Percentiles rank a stretch among this genome's conserved stretches.
phyloP scores from a whole-genome alignment of 225 moss, liverwort and hornwort species.

The Antitrichia curtipendula region DNA sequence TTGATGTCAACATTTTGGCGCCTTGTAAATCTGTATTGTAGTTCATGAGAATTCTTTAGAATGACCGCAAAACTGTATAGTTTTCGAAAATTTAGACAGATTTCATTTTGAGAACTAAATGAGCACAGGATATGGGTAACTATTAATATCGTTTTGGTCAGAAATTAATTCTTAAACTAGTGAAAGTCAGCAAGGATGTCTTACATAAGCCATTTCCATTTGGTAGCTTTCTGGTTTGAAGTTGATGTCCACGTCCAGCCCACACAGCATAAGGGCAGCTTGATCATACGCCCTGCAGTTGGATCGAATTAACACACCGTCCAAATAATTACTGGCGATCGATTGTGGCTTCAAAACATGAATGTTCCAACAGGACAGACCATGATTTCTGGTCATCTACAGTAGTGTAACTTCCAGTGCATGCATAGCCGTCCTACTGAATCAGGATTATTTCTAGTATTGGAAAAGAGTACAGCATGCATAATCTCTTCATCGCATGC shows the following conservation, averaged over 20 bases:
- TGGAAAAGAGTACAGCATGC: background rate
- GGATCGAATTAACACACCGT: background rate
- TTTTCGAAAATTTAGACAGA: background rate
- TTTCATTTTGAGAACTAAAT: background rate
- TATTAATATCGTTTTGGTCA: background rate
- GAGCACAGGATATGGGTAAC: no score
- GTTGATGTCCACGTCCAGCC: background rate
- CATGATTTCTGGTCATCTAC: no score
- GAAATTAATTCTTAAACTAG: no score
- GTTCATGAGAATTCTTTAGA: no score
- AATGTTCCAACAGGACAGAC: no score
- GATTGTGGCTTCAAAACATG: background rate
- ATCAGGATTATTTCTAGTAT: background rate
- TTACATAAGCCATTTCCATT: slow-evolving; percentile 12
- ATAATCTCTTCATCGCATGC: background rate
- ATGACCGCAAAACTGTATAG: no score
- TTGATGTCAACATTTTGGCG: no score
- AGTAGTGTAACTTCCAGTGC: background rate
- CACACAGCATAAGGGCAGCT: slow-evolving; percentile 22
- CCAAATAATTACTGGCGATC: background rate
- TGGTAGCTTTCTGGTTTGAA: slow-evolving; percentile 3
- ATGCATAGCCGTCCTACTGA: background rate
- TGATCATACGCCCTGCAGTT: slow-evolving; percentile 4
- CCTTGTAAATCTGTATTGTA: background rate
- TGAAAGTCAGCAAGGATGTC: background rate